phyloP scores from a whole-genome alignment of 225 moss, liverwort and hornwort species.

The Pleurozium schreberi region DNA sequence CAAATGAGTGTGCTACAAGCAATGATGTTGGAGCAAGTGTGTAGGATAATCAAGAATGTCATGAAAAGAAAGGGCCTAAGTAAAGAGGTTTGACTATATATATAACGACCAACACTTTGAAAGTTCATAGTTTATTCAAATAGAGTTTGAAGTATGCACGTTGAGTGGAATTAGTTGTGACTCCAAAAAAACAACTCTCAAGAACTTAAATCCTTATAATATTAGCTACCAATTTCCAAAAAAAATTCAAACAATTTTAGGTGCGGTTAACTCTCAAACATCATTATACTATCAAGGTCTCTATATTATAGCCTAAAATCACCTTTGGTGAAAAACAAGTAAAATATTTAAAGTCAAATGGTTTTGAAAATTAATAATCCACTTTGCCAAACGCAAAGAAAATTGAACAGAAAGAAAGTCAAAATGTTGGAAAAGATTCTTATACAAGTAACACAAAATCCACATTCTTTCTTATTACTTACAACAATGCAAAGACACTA shows the following conservation, averaged over 20 bases:
- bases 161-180: fast-evolving
- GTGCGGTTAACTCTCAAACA: too few relatives aligned
- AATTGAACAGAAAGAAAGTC: too few relatives aligned
- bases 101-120: background rate
- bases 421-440: too few relatives aligned
- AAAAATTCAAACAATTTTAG: background rate
- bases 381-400: too few relatives aligned
- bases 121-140: background rate
- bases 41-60: fast-evolving
- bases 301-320: too few relatives aligned
- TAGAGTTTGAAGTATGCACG: background rate
- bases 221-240: background rate
- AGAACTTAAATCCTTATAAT: background rate
- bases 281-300: background rate
- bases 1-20: fast-evolving
- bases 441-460: too few relatives aligned
- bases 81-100: background rate
- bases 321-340: too few relatives aligned
- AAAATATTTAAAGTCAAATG: too few relatives aligned
- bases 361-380: too few relatives aligned
- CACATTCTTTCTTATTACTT: background rate
- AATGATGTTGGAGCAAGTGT: background rate
- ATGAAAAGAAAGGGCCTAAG: background rate
- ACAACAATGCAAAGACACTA: background rate
- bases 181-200: background rate